These are phyloP conservation scores for Tolypocladium tropicale DNA, from an alignment of 2,329 filamentous ascomycete genomes.

Conservation along the genomic window DNA sequence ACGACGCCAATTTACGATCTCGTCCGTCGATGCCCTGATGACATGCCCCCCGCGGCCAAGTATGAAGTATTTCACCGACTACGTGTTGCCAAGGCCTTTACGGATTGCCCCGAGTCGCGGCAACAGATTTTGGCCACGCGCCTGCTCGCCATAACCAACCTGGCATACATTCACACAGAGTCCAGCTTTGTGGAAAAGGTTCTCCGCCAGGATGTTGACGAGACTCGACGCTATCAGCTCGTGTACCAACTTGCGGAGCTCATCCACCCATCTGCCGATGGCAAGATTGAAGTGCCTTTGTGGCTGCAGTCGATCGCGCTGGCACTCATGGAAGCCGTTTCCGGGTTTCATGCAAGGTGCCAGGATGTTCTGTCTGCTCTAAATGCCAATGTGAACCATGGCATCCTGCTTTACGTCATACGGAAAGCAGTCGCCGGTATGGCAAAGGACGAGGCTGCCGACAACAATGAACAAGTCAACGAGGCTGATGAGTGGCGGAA, in stretches of 20 bases:
- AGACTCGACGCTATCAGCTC: conserved; percentile 79
- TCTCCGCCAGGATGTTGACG: conserved; percentile 77
- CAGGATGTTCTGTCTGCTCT: conserved; percentile 82
- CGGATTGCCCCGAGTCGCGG: conserved; percentile 52
- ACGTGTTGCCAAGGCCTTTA: conserved; percentile 72
- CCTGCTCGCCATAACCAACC: conserved; percentile 77
- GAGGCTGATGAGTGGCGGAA: conserved; percentile 82
- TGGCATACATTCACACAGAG: conserved; percentile 83
- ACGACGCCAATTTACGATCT: conserved; percentile 46
- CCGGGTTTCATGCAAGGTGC: conserved; percentile 65
- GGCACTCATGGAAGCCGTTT: conserved; percentile 73
- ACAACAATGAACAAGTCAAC: conserved; percentile 50
- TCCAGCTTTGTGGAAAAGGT: conserved; percentile 76
- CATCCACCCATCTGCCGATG: conserved; percentile 70
- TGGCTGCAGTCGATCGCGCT: conserved; percentile 77
- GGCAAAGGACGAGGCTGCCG: conserved; percentile 41
- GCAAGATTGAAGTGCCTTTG: conserved; percentile 56
- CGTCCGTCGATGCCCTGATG: conserved; percentile 42
- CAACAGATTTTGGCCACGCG: conserved; percentile 72
- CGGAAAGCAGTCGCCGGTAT: conserved; percentile 84
- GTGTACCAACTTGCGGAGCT: conserved; percentile 88
- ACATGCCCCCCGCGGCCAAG: conserved; percentile 60
- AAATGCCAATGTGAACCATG: conserved; percentile 92
- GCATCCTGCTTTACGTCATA: conserved; percentile 85
- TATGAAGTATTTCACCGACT: conserved; percentile 83